Evolutionary conservation across 2,329 filamentous ascomycete species (phyloP), one percentile per base, ranked within the genome.

Genomic region (Lachnellula arida): DNA sequence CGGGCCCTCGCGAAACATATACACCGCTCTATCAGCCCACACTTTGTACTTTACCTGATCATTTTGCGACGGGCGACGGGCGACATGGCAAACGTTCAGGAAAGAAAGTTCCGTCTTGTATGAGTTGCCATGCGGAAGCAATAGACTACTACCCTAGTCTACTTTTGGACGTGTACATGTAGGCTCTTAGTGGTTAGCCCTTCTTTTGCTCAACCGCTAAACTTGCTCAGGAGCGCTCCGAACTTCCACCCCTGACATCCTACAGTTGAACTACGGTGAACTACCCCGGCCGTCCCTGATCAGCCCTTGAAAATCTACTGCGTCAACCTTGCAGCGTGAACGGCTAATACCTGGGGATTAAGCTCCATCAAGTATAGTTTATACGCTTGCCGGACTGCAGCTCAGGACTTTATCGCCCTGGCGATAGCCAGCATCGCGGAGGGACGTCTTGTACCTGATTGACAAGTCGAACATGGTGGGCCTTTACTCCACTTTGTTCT

Each of bases 311-410:
- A 34, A 17, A 43, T 14, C 8, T 53, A 17, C 51, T 55, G 57
- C 62, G 52, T 51, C 47, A 37, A 58, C 60, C 61, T 53, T 62
- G 60, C 52, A 43, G 39, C 46, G 54, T 57, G 52, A 58, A 55
- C 55, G 57, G 60, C 56, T 60, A 59, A 59, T 62, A 55, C 61
- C 57, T 58, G 56, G 58, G 58, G 59, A 46, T 55, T 59, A 60
- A 54, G 32, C 54, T 54, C 43, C 5, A 46, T 50, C 3, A 3
- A 48, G 58, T 8, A 46, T 55, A 55, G 49, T 42, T 23, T 46
- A 5, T 44, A 49, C 52, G 35, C 35, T 34, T 34, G 37, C 23
- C 46, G 17, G 46, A 49, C 43, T 48, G 51, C 51, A 54, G 37
- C 53, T 46, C 47, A 55, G 53, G 46, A 37, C 28, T 44, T 51